Evolutionary conservation across 148 eudicot genomes (phyloP).

Genomic region (Vaccinium corymbosum): DNA sequence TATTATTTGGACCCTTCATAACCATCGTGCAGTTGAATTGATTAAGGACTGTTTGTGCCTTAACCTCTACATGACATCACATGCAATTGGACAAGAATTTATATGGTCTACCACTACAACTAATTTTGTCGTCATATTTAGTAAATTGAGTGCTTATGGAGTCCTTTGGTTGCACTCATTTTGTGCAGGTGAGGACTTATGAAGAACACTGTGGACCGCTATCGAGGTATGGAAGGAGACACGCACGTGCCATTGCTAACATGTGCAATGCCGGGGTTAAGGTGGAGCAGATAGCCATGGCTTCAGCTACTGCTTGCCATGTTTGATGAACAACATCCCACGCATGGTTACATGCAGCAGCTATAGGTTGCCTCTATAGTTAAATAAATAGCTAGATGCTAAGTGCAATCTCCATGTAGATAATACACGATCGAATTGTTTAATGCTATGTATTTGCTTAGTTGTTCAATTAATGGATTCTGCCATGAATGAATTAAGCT

Average conservation of each 20-base stretch:
- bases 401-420: background rate
- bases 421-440: background rate
- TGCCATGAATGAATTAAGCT: background rate
- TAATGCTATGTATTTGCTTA: background rate
- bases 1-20: too few relatives aligned
- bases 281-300: conserved; percentile 9
- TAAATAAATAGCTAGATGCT: background rate
- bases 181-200: conserved; percentile 14
- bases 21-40: too few relatives aligned
- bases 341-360: background rate
- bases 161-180: background rate
- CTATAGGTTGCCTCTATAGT: background rate
- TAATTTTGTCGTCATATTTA: background rate
- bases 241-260: conserved; percentile 9
- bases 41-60: background rate
- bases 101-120: background rate
- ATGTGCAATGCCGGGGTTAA: conserved; percentile 12
- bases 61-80: background rate
- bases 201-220: conserved; percentile 11
- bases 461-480: background rate
- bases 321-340: background rate
- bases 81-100: background rate
- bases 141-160: background rate
- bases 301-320: conserved; percentile 4
- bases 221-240: conserved; percentile 9